These are phyloP conservation scores for Eimeria acervulina DNA, from an alignment of 169 alveolate genomes.

Conservation along the genomic window DNA sequence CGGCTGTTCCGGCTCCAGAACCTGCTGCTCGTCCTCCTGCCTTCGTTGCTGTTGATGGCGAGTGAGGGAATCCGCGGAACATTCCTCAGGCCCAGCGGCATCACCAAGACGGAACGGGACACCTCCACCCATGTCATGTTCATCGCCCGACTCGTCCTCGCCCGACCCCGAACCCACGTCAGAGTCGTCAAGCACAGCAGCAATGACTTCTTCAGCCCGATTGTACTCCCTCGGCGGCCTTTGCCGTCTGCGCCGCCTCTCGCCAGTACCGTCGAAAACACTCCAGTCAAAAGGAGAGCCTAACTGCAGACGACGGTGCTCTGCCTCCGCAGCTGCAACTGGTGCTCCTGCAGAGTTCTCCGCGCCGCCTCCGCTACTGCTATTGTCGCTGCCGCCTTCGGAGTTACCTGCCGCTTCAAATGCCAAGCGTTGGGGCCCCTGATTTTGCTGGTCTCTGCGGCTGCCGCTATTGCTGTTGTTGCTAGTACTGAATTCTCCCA, in stretches of 20 bases:
- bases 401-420: not conserved
- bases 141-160: constrained; percentile 41
- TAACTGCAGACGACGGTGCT: constrained; percentile 24
- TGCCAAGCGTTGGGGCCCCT: not conserved
- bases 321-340: constrained; percentile 34
- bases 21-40: not conserved
- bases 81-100: constrained; percentile 26
- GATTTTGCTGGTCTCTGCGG: not conserved
- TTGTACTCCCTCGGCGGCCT: constrained; percentile 24
- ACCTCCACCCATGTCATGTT: constrained; percentile 51
- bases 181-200: constrained; percentile 60
- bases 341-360: not conserved
- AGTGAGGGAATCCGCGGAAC: not conserved
- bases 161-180: constrained; percentile 13
- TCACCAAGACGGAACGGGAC: constrained; percentile 46
- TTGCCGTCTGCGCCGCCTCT: constrained; percentile 64
- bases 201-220: constrained; percentile 72
- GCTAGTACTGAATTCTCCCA: constrained; percentile 47
- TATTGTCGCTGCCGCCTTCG: not conserved
- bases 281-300: constrained; percentile 75
- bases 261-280: constrained; percentile 5
- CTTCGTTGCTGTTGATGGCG: not conserved
- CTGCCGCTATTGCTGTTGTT: not conserved
- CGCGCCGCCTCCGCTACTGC: not conserved
- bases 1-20: constrained; percentile 34